phyloP scores from a whole-genome alignment of 2,329 filamentous ascomycete species.

The Cladosporium austrohemisphaericum region DNA sequence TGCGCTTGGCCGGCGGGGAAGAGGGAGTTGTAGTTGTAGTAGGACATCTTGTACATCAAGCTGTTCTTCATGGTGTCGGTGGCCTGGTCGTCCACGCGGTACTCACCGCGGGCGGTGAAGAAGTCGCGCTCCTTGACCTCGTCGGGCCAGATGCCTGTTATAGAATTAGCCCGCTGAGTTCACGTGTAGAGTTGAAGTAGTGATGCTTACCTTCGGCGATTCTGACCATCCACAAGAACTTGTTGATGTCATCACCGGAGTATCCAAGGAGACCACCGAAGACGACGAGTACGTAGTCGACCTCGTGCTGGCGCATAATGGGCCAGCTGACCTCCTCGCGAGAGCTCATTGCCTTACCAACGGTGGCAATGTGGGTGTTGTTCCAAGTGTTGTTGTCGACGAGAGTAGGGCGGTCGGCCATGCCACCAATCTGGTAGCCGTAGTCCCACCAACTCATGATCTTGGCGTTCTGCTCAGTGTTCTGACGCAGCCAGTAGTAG shows the following conservation, averaged over 20 bases:
- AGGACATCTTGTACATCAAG: conserved; percentile 99
- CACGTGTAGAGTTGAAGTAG: too few relatives aligned
- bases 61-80: conserved; percentile 99
- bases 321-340: conserved; percentile 97
- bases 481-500: conserved; percentile 98
- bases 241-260: conserved; percentile 98
- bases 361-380: conserved; percentile 98
- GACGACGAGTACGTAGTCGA: conserved; percentile 96
- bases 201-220: conserved; percentile 75
- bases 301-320: conserved; percentile 97
- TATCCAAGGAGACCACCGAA: conserved; percentile 95
- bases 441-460: conserved; percentile 99
- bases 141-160: conserved; percentile 80
- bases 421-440: conserved; percentile 98
- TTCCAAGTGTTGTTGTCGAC: conserved; percentile 99
- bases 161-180: conserved; percentile 12
- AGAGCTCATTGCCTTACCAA: conserved; percentile 98
- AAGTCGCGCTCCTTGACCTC: conserved; percentile 96
- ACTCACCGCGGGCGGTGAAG: conserved; percentile 91
- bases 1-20: conserved; percentile 88
- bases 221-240: conserved; percentile 99
- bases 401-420: conserved; percentile 94
- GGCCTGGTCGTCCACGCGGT: conserved; percentile 87
- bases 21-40: conserved; percentile 91
- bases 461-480: conserved; percentile 91